phyloP scores from a whole-genome alignment of 2,329 filamentous ascomycete species.

The Cercospora zeina region DNA sequence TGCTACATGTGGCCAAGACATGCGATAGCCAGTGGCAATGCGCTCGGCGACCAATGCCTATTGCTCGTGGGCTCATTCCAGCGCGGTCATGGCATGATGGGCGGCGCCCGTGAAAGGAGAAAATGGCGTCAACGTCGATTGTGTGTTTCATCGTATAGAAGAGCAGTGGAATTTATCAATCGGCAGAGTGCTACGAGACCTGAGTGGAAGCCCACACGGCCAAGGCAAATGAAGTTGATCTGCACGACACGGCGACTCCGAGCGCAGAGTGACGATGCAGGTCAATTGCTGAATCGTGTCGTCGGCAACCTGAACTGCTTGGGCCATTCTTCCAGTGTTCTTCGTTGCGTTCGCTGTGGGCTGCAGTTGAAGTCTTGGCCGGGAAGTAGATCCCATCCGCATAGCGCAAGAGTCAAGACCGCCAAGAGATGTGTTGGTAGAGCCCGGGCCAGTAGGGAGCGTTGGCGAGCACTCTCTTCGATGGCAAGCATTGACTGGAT shows the following conservation, averaged over 20 bases:
- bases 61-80: neutral
- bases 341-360: slow-evolving; percentile 9
- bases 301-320: slow-evolving; percentile 6
- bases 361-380: slow-evolving; percentile 11
- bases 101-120: slow-evolving; percentile 1
- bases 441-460: neutral
- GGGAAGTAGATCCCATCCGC: slow-evolving; percentile 17
- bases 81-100: neutral
- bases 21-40: neutral
- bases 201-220: slow-evolving; percentile 16
- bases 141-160: slow-evolving; percentile 8
- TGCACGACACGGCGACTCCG: slow-evolving; percentile 3
- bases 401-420: slow-evolving; percentile 18
- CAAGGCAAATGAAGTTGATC: slow-evolving; percentile 16
- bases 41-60: slow-evolving; percentile 5
- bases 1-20: slow-evolving; percentile 1
- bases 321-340: slow-evolving; percentile 16
- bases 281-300: neutral
- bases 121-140: neutral
- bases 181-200: neutral
- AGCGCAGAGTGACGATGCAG: neutral
- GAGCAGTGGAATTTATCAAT: neutral
- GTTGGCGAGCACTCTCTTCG: neutral
- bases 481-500: slow-evolving; percentile 9
- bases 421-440: slow-evolving; percentile 4